Percentiles rank a stretch among this genome's conserved stretches.
Evolutionary conservation across 306 rosid genomes (phyloP).

Genomic region (Dryas drummondii): DNA sequence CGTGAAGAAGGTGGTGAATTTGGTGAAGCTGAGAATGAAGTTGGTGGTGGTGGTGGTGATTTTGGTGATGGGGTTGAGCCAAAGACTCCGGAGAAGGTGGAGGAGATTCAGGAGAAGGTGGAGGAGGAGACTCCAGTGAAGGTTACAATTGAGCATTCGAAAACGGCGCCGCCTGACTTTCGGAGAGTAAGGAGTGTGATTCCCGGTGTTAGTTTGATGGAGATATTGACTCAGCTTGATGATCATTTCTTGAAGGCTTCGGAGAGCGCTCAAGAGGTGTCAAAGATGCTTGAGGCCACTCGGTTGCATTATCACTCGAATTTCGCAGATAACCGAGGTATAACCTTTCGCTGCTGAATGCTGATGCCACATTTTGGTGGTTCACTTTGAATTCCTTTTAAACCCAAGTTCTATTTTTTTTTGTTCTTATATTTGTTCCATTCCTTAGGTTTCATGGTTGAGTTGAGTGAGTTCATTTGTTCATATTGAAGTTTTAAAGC

Average conservation of each 20-base stretch:
- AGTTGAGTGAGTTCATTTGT: background rate
- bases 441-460: slow-evolving; percentile 1
- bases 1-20: slow-evolving; percentile 31
- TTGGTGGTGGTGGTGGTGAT: slow-evolving; percentile 7
- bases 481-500: background rate
- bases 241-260: slow-evolving; percentile 72
- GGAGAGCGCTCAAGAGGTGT: slow-evolving; percentile 71
- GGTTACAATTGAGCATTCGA: slow-evolving; percentile 58
- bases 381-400: background rate
- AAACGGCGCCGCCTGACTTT: slow-evolving; percentile 67
- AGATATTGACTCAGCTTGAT: slow-evolving; percentile 55
- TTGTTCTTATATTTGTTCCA: background rate
- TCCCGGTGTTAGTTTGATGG: slow-evolving; percentile 50
- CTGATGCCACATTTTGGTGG: background rate
- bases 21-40: slow-evolving; percentile 26
- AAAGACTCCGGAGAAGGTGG: slow-evolving; percentile 68
- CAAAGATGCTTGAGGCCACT: slow-evolving; percentile 84
- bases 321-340: slow-evolving; percentile 86
- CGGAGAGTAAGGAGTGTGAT: slow-evolving; percentile 44
- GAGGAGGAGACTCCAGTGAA: slow-evolving; percentile 31
- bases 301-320: slow-evolving; percentile 88
- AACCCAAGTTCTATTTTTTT: background rate
- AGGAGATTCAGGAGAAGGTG: slow-evolving; percentile 34
- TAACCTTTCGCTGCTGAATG: background rate
- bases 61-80: slow-evolving; percentile 49